Conservation (phyloP, 176 grass and related monocot species). For the Ensete ventricosum region DNA sequence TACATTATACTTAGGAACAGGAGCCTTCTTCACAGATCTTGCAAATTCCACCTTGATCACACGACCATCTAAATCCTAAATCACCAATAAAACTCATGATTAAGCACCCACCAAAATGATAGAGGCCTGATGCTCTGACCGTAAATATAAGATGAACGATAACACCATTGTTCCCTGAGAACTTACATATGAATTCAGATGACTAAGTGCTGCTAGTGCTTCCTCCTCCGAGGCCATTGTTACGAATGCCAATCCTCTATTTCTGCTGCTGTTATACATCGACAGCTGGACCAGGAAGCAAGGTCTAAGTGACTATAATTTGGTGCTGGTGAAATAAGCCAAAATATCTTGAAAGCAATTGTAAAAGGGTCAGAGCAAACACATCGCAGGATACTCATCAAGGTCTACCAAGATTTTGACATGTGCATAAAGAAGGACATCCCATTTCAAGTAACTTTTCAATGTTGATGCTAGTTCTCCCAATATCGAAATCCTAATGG, state of each 20-base stretch:
- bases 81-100: conserved; percentile 16
- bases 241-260: conserved; percentile 90
- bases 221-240: conserved; percentile 85
- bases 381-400: too few species aligned
- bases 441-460: not conserved
- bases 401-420: too few species aligned
- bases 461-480: not conserved
- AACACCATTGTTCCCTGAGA: not conserved
- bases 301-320: not conserved
- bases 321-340: not conserved
- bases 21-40: conserved; percentile 58
- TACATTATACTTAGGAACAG: conserved; percentile 34
- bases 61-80: conserved; percentile 62
- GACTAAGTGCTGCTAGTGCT: conserved; percentile 44
- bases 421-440: not conserved
- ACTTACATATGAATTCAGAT: conserved; percentile 69
- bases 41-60: conserved; percentile 68
- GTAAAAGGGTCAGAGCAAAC: too few species aligned
- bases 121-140: not conserved
- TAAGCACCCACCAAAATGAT: not conserved
- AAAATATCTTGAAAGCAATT: too few species aligned
- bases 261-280: conserved; percentile 71
- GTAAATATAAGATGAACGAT: not conserved
- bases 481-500: not conserved
- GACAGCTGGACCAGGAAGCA: conserved; percentile 42